These are phyloP conservation scores for Serendipita sp. DNA, from an alignment of 768 basidiomycete genomes.

Conservation along the genomic window DNA sequence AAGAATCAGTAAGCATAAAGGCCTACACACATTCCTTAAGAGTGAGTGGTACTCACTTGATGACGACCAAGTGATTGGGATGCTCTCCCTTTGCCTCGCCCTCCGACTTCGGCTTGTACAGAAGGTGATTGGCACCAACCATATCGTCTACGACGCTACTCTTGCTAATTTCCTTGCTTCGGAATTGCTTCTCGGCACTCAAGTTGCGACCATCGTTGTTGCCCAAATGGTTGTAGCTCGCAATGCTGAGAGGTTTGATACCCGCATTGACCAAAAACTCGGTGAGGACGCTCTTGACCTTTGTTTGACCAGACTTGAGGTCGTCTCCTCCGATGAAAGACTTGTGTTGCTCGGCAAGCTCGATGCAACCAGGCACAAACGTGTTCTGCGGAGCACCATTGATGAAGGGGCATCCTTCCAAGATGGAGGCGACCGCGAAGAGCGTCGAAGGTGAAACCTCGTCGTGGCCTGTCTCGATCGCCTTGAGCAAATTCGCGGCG, in stretches of 20 bases:
- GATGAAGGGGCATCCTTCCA: constrained; percentile 89
- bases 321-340: constrained; percentile 97
- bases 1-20: too few relatives aligned
- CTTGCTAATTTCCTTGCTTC: constrained; percentile 97
- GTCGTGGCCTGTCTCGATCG: constrained; percentile 71
- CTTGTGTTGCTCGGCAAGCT: constrained; percentile 73
- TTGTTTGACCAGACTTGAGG: constrained; percentile 95
- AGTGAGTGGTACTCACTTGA: constrained; percentile 68
- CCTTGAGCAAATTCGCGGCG: constrained; percentile 64
- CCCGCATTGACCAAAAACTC: constrained; percentile 99
- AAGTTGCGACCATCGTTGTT: constrained; percentile 96
- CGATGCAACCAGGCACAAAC: constrained; percentile 88
- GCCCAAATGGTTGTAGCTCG: constrained; percentile 96
- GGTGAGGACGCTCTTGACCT: constrained; percentile 90
- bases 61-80: constrained; percentile 92
- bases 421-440: constrained; percentile 89
- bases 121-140: constrained; percentile 78
- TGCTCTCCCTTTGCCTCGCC: constrained; percentile 77
- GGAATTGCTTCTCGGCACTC: constrained; percentile 83
- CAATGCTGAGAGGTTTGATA: constrained; percentile 93
- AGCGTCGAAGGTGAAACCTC: constrained; percentile 95
- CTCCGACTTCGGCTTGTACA: constrained; percentile 60
- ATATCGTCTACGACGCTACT: constrained; percentile 95
- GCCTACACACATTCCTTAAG: too few relatives aligned
- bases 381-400: constrained; percentile 99